phyloP scores from a whole-genome alignment of 176 grass and related monocot species.

The Phyllostachys edulis region DNA sequence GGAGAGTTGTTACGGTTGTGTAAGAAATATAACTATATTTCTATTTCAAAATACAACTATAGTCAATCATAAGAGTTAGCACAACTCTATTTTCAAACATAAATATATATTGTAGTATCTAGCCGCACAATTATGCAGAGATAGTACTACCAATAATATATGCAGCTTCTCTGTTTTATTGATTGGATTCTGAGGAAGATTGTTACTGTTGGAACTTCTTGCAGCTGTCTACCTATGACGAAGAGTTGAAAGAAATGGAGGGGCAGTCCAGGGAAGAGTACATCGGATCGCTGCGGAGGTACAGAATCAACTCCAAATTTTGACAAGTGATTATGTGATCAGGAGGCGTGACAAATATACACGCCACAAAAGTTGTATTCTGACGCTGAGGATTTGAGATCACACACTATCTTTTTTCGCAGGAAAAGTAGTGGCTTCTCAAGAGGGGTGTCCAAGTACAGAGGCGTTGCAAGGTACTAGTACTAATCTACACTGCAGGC shows the following conservation, averaged over 20 bases:
- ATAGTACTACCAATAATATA: too few species aligned
- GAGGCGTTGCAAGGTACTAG: slow-evolving; percentile 64
- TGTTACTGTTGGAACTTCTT: neutral
- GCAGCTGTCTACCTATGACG: slow-evolving; percentile 46
- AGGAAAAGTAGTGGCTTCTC: slow-evolving; percentile 75
- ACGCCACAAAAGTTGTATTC: neutral
- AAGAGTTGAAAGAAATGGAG: slow-evolving; percentile 61
- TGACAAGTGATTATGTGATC: neutral
- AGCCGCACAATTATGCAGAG: too few species aligned
- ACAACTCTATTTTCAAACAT: too few species aligned
- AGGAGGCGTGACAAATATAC: neutral
- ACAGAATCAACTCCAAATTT: neutral
- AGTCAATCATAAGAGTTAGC: too few species aligned
- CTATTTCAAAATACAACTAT: too few species aligned
- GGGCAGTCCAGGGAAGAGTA: slow-evolving; percentile 63
- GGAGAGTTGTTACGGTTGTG: too few species aligned
- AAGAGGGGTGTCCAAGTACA: slow-evolving; percentile 73
- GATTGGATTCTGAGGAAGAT: neutral
- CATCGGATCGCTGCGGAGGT: slow-evolving; percentile 62
- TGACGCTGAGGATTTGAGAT: neutral
- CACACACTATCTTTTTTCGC: neutral
- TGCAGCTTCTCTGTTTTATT: neutral
- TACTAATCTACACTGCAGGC: neutral
- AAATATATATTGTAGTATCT: too few species aligned
- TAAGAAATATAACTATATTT: too few species aligned